Conservation (phyloP, 768 basidiomycete species). For the Dioszegia crocea region DNA sequence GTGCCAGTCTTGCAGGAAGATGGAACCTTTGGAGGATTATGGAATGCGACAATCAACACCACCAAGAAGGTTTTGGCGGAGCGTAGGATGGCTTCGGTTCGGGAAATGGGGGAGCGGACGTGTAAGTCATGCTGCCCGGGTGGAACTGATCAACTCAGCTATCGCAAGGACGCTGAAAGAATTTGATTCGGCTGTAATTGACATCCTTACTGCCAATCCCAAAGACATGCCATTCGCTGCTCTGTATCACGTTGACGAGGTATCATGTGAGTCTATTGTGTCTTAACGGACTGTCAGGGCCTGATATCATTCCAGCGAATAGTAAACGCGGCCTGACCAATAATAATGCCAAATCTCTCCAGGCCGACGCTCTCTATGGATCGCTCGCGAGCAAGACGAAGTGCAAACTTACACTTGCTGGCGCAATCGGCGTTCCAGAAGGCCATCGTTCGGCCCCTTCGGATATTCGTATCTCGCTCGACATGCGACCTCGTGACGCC, state of each 20-base stretch:
- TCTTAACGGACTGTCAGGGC: neutral
- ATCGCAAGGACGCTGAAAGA: slow-evolving; percentile 40
- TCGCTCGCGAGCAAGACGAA: neutral
- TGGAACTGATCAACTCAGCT: slow-evolving; percentile 9
- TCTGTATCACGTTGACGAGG: slow-evolving; percentile 38
- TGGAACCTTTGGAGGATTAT: slow-evolving; percentile 39
- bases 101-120: slow-evolving; percentile 43
- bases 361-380: neutral
- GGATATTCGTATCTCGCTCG: slow-evolving; percentile 6
- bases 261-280: slow-evolving; percentile 1
- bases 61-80: slow-evolving; percentile 44
- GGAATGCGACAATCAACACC: slow-evolving; percentile 44
- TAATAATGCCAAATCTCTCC: neutral
- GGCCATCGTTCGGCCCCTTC: slow-evolving; percentile 30
- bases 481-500: neutral
- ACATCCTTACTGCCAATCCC: slow-evolving; percentile 31
- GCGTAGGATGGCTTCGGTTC: slow-evolving; percentile 32
- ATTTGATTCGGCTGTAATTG: slow-evolving; percentile 40
- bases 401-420: slow-evolving; percentile 29
- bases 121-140: slow-evolving; percentile 16
- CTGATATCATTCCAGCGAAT: too few species aligned
- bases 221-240: slow-evolving; percentile 43
- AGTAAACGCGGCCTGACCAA: neutral
- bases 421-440: slow-evolving; percentile 37
- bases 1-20: slow-evolving; percentile 39